Evolutionary conservation across 768 basidiomycete species (phyloP), one percentile per base, ranked within the genome.

Genomic region (Suillus occidentalis): DNA sequence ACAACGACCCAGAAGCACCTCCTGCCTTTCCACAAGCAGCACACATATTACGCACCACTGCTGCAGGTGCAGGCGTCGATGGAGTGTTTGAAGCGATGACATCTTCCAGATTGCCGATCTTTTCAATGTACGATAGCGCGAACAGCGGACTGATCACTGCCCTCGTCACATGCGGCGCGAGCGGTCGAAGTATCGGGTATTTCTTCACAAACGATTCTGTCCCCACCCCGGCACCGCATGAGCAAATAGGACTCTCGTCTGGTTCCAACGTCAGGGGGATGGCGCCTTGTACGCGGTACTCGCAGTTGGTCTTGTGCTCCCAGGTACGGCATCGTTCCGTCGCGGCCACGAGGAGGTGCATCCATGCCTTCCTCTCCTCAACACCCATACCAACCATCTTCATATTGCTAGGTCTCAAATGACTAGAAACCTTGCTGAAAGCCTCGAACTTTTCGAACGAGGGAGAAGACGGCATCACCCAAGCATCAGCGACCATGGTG

Each of bases 271-370:
- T 73, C 10, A 82, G 73, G 0, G 85, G 85, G n/a, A 85, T 73
- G 18, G n/a, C 55, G 6, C 68, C 57, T 63, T 76, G 45, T 57
- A 65, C 16, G 22, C 66, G n/a, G 69, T 87, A 88, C 70, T 84
- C 83, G 75, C 87, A 88, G 20, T 71, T 72, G 4, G 69, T 43
- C 14, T 63, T 68, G 69, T 88, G 87, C 13, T 72, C 69, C 86
- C 86, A 88, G 0, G 75, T 78, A 34, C 85, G 80, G 65, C 85
- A 86, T 40, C 85, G 81, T 69, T 88, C 87, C 3, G 79, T 80
- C 39, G 85, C 68, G 8, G 76, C 74, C 7, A 86, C 86, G 2
- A 88, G 71, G 31, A 87, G 77, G 62, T 81, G 76, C 59, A 82
- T 82, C 87, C 86, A 88, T 1, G 77, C 79, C 22, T 66, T 66